Base-by-base conservation (phyloP, 257 asterid genomes). In the Solanum bulbocastanum region DNA sequence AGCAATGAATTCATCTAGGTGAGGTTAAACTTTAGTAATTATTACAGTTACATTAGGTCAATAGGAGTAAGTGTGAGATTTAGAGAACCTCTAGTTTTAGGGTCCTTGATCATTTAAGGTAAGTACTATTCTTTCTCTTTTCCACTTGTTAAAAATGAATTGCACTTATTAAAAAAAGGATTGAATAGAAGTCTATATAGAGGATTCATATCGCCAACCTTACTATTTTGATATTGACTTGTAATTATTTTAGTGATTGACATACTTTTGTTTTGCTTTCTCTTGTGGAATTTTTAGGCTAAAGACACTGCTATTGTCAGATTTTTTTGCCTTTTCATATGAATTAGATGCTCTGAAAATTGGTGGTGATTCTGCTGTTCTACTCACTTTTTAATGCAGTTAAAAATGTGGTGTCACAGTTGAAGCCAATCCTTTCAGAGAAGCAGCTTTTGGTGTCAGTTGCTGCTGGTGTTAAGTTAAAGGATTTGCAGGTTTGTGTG, bases 391-490 rank as follows among this genome's bases (percentile, higher is more conserved):
- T 52, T 46, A 71, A 60, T 46, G 92, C 89, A 96, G 98, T 95
- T 88, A 96, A 93, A 90, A 92, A 90, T 37, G 99, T 90, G 90
- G 90, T 95, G 83, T 87, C 92, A 90, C 92, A 97, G 89, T 88
- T 96, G 88, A 89, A 76, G 83, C 96, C 98, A 49, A 87, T 89
- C 85, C 94, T 97, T 74, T 92, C 98, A 23, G 94, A 94, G 91
- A 94, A 93, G 90, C 89, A 96, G 89, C 94, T 97, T 88, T 89
- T 97, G 91, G 98, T 97, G 58, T 95, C 99, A 16, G 98, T 97
- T 92, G 98, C 86, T 91, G 99, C 98, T n/a, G 99, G 98, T 23
- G 92, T 96, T 84, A 96, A 94, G 91, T 89, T 95, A 86, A 96
- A 94, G 89, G 98, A 96, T 91, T 92, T 97, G 86, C 98, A 97